Conservation (phyloP, 1,284 basidiomycete genomes). For the Mycosarcoma maydis region DNA sequence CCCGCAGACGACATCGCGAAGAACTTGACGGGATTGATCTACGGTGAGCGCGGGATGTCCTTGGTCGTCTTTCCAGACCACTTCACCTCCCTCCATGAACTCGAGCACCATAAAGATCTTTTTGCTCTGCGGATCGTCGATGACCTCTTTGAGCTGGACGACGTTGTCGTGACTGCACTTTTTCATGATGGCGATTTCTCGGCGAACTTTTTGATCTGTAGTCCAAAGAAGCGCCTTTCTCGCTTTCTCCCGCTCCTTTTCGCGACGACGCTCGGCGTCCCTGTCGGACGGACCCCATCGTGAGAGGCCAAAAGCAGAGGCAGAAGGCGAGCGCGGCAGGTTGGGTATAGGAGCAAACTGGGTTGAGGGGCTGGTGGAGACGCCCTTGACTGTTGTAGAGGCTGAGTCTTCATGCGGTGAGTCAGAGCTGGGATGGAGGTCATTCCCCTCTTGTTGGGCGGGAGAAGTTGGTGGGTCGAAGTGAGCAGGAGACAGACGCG, state of each 20-base stretch:
- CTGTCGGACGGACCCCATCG: constrained; percentile 33
- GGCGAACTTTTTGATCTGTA: constrained; percentile 63
- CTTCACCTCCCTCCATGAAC: constrained; percentile 91
- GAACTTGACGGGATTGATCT: constrained; percentile 82
- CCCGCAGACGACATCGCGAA: constrained; percentile 90
- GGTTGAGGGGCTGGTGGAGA: constrained; percentile 17
- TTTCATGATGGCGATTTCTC: constrained; percentile 96
- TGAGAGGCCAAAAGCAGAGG: constrained; percentile 14
- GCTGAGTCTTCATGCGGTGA: constrained; percentile 26
- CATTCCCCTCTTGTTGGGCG: not conserved
- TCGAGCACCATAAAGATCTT: constrained; percentile 98
- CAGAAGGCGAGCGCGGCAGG: constrained; percentile 27
- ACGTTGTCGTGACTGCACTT: constrained; percentile 87
- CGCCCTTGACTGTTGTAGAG: constrained; percentile 25
- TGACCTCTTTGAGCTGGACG: constrained; percentile 90
- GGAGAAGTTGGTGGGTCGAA: constrained; percentile 3
- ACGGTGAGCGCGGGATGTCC: constrained; percentile 78
- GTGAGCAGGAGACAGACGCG: constrained; percentile 1
- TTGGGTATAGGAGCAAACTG: constrained; percentile 32
- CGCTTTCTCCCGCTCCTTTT: constrained; percentile 53
- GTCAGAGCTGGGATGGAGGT: constrained; percentile 1
- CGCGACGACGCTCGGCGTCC: constrained; percentile 39
- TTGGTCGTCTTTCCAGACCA: constrained; percentile 78
- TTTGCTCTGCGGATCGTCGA: constrained; percentile 88
- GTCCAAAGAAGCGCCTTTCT: constrained; percentile 59